Conservation (phyloP, 2,329 filamentous ascomycete species). For the Colletotrichum liriopes region DNA sequence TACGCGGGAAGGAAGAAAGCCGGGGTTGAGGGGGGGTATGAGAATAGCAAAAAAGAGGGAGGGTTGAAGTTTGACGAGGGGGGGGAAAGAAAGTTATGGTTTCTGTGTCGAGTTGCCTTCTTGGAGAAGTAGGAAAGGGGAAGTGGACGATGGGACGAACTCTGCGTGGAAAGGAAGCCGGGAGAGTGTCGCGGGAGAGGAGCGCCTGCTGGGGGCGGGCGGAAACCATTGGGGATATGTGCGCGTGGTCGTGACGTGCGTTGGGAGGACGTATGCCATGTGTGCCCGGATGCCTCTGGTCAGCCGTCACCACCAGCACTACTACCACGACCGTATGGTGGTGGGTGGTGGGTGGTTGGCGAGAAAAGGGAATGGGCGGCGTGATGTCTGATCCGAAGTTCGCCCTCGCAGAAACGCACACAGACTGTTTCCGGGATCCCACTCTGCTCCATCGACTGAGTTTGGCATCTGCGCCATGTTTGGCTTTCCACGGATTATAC, state of each 20-base stretch:
- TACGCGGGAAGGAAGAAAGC: not conserved
- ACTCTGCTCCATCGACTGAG: not conserved
- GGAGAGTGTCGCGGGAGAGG: no score
- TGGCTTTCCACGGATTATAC: not conserved
- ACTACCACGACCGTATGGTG: not conserved
- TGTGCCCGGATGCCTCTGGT: no score
- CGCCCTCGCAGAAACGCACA: not conserved
- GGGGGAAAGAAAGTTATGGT: constrained; percentile 10
- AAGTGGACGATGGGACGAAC: not conserved
- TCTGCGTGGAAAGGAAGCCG: not conserved
- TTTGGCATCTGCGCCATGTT: not conserved
- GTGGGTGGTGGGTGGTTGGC: no score
- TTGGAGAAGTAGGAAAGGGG: not conserved
- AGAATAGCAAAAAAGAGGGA: not conserved
- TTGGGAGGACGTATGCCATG: not conserved
- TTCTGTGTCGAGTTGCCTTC: not conserved
- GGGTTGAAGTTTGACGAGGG: no score
- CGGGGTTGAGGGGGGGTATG: no score
- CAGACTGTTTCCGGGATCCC: not conserved
- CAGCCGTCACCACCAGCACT: no score
- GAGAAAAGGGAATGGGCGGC: not conserved
- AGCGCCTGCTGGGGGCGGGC: not conserved
- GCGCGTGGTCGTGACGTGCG: not conserved
- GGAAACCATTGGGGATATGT: not conserved
- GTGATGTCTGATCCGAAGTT: no score